Evolutionary conservation across 345 rosid species (phyloP).

Genomic region (Mangifera indica): DNA sequence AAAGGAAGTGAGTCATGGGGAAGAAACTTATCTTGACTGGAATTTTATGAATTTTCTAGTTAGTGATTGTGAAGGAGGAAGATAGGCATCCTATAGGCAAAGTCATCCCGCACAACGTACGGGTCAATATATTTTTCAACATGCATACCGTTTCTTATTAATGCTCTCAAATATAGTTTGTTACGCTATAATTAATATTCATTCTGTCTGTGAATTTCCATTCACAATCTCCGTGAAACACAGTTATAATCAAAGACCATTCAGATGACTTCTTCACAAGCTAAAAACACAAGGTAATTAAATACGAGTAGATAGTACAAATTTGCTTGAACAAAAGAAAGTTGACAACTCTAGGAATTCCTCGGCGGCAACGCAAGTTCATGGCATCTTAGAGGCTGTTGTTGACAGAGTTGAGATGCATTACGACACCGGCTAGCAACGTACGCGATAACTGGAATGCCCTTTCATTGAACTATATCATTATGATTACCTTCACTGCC

Average conservation of each 20-base stretch:
- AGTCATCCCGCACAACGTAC: neutral
- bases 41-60: no score
- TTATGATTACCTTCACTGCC: no score
- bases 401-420: no score
- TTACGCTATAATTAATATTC: neutral
- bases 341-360: neutral
- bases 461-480: no score
- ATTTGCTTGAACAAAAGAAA: no score
- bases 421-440: no score
- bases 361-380: constrained; percentile 10
- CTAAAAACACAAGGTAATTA: neutral
- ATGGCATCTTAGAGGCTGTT: no score
- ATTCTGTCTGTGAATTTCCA: neutral
- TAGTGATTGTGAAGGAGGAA: no score
- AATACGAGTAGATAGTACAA: no score
- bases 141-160: neutral
- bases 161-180: neutral
- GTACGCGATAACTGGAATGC: no score
- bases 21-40: no score
- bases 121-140: neutral
- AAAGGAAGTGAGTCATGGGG: no score
- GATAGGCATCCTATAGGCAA: neutral
- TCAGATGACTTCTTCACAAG: neutral
- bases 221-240: neutral
- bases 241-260: neutral